Base-by-base conservation (phyloP, 192 early-diverging fungal species). In the Backusella australiensis region DNA sequence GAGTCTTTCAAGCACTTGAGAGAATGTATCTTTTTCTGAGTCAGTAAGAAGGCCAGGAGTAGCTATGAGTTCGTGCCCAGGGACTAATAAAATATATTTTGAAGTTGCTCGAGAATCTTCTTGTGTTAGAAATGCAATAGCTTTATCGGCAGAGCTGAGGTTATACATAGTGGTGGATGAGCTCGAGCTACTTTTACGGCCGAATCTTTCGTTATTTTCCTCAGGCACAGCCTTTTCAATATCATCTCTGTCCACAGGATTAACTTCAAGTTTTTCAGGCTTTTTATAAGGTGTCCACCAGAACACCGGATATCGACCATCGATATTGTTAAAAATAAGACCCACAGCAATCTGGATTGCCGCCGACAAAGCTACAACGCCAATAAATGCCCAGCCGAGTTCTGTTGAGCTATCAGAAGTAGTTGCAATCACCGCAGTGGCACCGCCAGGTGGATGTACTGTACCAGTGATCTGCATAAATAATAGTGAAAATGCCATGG, bases 381-480 rank as follows among this genome's bases (percentile, higher is more conserved):
- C 79, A 66, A 89, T 80, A 69, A 82, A 90, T 65, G 86, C 76
- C 71, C 84, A 90, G 3, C 85, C 80, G 1, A 89, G 78, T 5
- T 81, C 74, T 19, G 81, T 78, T n/a, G 86, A 77, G 5, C 59
- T 75, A n/a, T 75, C 63, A 3, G 84, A 77, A 1, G 84, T 66
- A 0, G 83, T 86, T 23, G 89, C 87, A 29, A 89, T 82, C 26
- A 90, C 34, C 0, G 87, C 86, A 4, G 89, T 83, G 1, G 89
- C 89, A 26, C 84, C 84, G 3, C 78, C 86, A 12, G 89, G 89
- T 1, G 89, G 87, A 41, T 90, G 89, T 6, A 88, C 79, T 0
- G 86, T 88, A 29, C 82, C 79, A 0, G 87, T 86, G 9, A 86
- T 38, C 69, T 90, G 89, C 87, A 89, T 90, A 11, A 77, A 34